A percentile compares a stretch with the other conserved stretches of the same genome.
phyloP scores from a whole-genome alignment of 1,139 yeast species.

The Scheffersomyces quercinus region DNA sequence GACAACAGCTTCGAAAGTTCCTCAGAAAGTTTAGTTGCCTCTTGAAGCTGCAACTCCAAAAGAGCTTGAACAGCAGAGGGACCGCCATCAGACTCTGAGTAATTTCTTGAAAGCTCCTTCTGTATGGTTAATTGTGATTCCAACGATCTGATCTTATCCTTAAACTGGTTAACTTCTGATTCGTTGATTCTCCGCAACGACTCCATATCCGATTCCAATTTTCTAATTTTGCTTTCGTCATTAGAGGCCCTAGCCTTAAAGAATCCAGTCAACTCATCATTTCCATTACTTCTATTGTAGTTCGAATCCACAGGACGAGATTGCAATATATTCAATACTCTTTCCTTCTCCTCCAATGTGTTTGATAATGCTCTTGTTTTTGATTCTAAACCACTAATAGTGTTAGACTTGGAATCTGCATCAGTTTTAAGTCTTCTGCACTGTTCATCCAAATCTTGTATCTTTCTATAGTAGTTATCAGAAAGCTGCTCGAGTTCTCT shows the following conservation, averaged over 20 bases:
- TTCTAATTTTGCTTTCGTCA: constrained; percentile 35
- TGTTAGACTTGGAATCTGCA: constrained; percentile 8
- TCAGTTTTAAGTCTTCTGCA: constrained; percentile 4
- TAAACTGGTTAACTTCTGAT: constrained; percentile 28
- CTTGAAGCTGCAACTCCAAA: constrained; percentile 38
- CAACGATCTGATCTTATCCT: constrained; percentile 18
- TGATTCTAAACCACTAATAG: constrained; percentile 11
- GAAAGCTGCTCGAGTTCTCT: constrained; percentile 17
- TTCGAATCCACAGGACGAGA: constrained; percentile 21
- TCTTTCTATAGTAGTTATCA: neutral
- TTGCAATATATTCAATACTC: constrained; percentile 29
- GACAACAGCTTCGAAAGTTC: constrained; percentile 24
- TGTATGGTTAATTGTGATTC: constrained; percentile 9
- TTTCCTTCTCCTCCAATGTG: constrained; percentile 32
- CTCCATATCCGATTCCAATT: constrained; percentile 37
- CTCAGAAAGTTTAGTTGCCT: constrained; percentile 23
- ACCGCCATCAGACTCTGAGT: constrained; percentile 1
- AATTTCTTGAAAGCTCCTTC: constrained; percentile 3
- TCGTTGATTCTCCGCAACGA: constrained; percentile 32
- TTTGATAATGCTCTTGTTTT: constrained; percentile 26
- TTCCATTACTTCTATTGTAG: constrained; percentile 15
- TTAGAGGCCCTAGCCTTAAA: constrained; percentile 26
- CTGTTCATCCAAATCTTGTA: constrained; percentile 10
- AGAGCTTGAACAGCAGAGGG: constrained; percentile 23
- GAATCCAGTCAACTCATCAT: constrained; percentile 33